phyloP scores from a whole-genome alignment of 352 stramenopile genomes.

The Thalassiosira allenii region DNA sequence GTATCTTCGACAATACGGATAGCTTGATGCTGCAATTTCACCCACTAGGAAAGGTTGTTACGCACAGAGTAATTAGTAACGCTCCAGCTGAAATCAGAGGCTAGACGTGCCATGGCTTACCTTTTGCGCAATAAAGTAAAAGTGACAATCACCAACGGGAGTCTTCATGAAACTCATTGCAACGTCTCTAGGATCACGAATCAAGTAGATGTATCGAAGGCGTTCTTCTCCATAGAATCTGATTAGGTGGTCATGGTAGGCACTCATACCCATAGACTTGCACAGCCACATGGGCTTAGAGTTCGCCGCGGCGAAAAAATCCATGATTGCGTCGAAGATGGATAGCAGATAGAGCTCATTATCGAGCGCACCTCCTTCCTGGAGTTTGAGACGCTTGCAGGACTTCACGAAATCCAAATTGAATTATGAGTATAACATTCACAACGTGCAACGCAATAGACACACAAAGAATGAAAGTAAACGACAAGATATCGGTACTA shows the following conservation, averaged over 20 bases:
- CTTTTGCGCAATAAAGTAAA: constrained; percentile 50
- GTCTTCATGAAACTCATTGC: constrained; percentile 58
- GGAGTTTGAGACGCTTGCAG: neutral
- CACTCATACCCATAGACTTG: constrained; percentile 61
- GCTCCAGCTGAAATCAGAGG: too few species aligned
- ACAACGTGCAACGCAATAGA: too few species aligned
- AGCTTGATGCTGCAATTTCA: constrained; percentile 44
- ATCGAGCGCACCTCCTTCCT: constrained; percentile 1
- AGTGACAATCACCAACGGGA: constrained; percentile 58
- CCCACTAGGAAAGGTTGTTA: too few species aligned
- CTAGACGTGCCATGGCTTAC: too few species aligned
- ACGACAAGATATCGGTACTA: too few species aligned
- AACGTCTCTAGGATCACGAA: constrained; percentile 60
- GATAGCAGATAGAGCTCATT: constrained; percentile 20
- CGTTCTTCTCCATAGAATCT: constrained; percentile 55
- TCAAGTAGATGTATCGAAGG: constrained; percentile 59
- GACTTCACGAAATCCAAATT: too few species aligned
- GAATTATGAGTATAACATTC: too few species aligned
- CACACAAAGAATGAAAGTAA: too few species aligned
- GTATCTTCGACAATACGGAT: constrained; percentile 23
- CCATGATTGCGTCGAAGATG: constrained; percentile 49
- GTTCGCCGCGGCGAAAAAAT: constrained; percentile 39
- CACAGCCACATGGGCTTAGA: constrained; percentile 48
- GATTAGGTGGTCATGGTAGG: constrained; percentile 47
- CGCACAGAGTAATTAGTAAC: too few species aligned